Evolutionary conservation across 768 basidiomycete genomes (phyloP), one percentile per base, ranked within the genome.

Genomic region (Chlorophyllum brunneum): DNA sequence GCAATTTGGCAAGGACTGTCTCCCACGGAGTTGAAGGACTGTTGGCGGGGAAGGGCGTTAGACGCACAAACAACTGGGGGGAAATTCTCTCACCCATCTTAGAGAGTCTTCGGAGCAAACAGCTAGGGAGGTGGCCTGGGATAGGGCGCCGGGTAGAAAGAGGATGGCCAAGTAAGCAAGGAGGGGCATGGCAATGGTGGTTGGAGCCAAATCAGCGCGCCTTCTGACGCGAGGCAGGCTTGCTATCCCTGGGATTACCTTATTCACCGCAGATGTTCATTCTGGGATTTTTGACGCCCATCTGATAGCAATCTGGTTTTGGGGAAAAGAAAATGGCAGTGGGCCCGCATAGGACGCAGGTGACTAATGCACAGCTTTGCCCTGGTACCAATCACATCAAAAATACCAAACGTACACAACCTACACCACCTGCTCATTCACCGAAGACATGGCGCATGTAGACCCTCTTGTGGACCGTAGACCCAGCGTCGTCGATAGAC

Each of bases 401-500:
- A n/a, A n/a, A n/a, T n/a, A n/a, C n/a, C n/a, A n/a, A n/a, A 36
- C 34, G 2, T 36, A 16, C 34, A 36, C 34, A 36, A 16, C 9
- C 34, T 36, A 5, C 11, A n/a, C 5, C 16, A 15, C 23, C 56
- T 55, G 66, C 52, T 70, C 68, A 6, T 56, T 66, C 34, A 5
- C 11, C 11, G 56, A 76, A 76, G 11, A 67, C 63, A 31, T 73
- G 66, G 4, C 48, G 55, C 75, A 75, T 72, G 51, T 63, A 78
- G 13, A 68, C 51, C 29, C 77, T 64, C 60, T 74, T 75, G 61
- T 79, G 74, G 51, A 73, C 51, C 58, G 72, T 70, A 3, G 66
- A 58, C 2, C 83, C 85, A 2, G 77, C 81, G 33, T 73, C 71
- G 45, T 86, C 83, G 24, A 88, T 83, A 2, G 74, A 74, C n/a